Evolutionary conservation across 805 yeast species (phyloP), one percentile per base, ranked within the genome.

Genomic region (Novakomyces olei): DNA sequence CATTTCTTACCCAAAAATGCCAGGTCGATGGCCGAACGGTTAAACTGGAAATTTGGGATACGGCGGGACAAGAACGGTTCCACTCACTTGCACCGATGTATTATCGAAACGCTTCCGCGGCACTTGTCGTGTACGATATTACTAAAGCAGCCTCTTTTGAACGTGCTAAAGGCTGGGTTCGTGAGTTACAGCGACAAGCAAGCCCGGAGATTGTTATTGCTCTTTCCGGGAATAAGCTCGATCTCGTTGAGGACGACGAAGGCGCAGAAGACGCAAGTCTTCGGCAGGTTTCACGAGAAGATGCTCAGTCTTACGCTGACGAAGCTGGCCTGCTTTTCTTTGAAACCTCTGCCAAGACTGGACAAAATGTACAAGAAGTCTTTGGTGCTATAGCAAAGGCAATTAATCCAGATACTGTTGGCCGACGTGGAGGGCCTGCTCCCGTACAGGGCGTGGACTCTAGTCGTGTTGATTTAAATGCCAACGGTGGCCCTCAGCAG

Each of bases 71-170:
- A 57, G 95, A 81, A 53, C 67, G 94, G 55, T 83, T 80, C 57
- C 67, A 94, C 52, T 92, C 94, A 20, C 78, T 80, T 47, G 81
- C 95, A 10, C 69, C 88, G 34, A 93, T 93, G 2, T 83, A 83
- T 52, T 83, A 83, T 50, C 62, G 95, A 47, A 95, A 94, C 26
- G 92, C 95, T 0, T 91, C 83, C 27, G 94, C 94, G 34, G 94
- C 93, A 3, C 61, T 81, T 39, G 72, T 81, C 36, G 92, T 80
- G 23, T 83, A 79, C 51, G 94, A 83, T 54, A 75, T 81, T 42
- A 69, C 91, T 32, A 78, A 77, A 50, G 67, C 83, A 9, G 81
- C 74, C 48, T 67, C 80, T 33, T 81, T 80, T 54, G 92, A 77
- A 51, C n/a, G n/a, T n/a, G 94, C 94, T 1, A 69, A 73, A 44